Conservation (phyloP, 768 basidiomycete species). For the Lactarius quietus region DNA sequence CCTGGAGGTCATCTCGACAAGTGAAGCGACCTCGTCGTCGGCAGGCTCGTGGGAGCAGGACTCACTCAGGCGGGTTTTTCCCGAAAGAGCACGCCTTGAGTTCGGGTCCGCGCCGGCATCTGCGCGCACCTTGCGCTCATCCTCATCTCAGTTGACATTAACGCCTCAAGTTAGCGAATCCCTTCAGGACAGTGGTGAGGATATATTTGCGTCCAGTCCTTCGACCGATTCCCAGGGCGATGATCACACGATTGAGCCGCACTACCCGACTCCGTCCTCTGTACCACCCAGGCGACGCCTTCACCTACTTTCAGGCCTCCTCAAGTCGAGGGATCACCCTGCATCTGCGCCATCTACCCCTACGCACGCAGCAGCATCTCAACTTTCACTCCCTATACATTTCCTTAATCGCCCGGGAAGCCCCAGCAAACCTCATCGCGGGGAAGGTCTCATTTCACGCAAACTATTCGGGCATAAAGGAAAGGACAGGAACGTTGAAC, state of each 20-base stretch:
- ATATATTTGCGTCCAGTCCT: constrained; percentile 18
- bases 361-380: constrained; percentile 23
- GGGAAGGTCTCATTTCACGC: constrained; percentile 21
- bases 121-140: constrained; percentile 13
- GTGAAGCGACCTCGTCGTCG: constrained; percentile 15
- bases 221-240: constrained; percentile 21
- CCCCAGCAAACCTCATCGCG: constrained; percentile 18
- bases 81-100: neutral
- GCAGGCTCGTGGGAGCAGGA: constrained; percentile 18
- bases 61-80: constrained; percentile 2
- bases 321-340: constrained; percentile 23
- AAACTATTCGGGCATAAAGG: constrained; percentile 26
- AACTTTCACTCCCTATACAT: constrained; percentile 24
- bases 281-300: constrained; percentile 21
- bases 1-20: constrained; percentile 25
- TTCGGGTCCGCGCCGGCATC: constrained; percentile 2
- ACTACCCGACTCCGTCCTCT: constrained; percentile 18
- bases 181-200: constrained; percentile 16
- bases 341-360: constrained; percentile 26
- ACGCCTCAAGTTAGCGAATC: constrained; percentile 6
- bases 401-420: constrained; percentile 20
- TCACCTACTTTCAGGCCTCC: constrained; percentile 20
- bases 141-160: constrained; percentile 24
- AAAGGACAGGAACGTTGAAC: constrained; percentile 21
- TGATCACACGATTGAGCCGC: neutral